These are phyloP conservation scores for Calonectria pteridis DNA, from an alignment of 2,329 filamentous ascomycete genomes.

Conservation along the genomic window DNA sequence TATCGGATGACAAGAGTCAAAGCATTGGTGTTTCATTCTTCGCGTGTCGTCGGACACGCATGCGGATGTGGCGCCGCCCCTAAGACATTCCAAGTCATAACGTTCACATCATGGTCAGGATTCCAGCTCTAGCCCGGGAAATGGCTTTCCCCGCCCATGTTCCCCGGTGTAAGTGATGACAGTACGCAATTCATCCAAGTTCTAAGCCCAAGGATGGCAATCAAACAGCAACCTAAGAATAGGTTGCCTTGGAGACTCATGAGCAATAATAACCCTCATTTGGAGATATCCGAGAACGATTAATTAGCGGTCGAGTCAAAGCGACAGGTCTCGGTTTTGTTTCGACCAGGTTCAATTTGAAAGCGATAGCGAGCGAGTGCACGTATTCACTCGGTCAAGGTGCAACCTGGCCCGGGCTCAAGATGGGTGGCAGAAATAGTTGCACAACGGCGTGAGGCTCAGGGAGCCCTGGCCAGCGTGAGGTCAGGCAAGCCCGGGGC, in stretches of 20 bases:
- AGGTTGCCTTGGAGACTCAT: neutral
- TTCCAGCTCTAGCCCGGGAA: neutral
- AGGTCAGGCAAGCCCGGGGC: neutral
- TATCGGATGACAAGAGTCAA: slow-evolving; percentile 13
- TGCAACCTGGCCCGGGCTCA: slow-evolving; percentile 8
- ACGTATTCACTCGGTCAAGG: slow-evolving; percentile 2
- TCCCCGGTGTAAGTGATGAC: neutral
- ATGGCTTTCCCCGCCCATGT: neutral
- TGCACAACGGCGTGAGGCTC: slow-evolving; percentile 18
- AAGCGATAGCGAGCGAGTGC: neutral
- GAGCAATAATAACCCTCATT: neutral
- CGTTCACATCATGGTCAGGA: slow-evolving; percentile 33
- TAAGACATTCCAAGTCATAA: slow-evolving; percentile 35
- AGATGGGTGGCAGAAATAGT: slow-evolving; percentile 21
- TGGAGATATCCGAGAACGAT: neutral
- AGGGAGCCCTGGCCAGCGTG: neutral
- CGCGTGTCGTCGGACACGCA: slow-evolving; percentile 37
- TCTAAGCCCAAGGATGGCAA: neutral
- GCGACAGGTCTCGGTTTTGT: neutral
- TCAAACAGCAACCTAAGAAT: neutral
- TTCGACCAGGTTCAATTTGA: neutral
- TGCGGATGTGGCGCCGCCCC: slow-evolving; percentile 38
- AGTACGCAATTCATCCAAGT: neutral
- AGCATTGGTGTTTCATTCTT: slow-evolving; percentile 38
- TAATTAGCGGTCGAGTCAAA: slow-evolving; percentile 1